Evolutionary conservation across 768 basidiomycete species (phyloP), one percentile per base, ranked within the genome.

Genomic region (Pholiota conissans): DNA sequence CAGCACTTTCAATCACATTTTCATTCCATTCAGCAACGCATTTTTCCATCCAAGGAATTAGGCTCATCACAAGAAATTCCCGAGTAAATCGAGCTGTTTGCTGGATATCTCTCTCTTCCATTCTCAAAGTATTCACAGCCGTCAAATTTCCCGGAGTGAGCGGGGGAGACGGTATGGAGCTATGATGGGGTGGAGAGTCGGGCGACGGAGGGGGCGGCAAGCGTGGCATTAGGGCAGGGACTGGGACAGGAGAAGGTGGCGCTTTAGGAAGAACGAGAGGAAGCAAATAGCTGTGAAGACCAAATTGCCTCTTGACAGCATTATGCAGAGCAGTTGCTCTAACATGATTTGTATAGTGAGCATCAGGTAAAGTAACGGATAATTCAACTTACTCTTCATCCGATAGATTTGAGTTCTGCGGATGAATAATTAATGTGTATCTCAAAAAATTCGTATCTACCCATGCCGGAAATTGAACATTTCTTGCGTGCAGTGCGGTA

Each of bases 31-130:
- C 92, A 46, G 93, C 63, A 5, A 95, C 90, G 70, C 87, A 89
- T 66, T 89, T 92, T 74, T 98, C 96, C 93, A 98, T 95, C 92
- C 92, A 98, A 0, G 95, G 95, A 2, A 98, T 71, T 45, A 98
- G 72, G 67, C 91, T 95, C 85, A 91, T 93, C 10, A 88, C 86
- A 3, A 93, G 79, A 63, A 98, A 89, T 70, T 97, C 95, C 45
- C 94, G 83, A 9, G 92, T 81, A 65, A 98, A 93, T 52, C 84
- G 82, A 0, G 86, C 85, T 5, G 86, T 83, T 63, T 85, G 82
- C 52, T 88, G 82, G 13, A 93, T 89, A 73, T 96, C 94, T 47
- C 74, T 73, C 64, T 93, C 86, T 8, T 75, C 77, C 75, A 95
- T 74, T 29, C 75, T 72, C 35, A 93, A 64, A 0, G 81, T 76